A percentile compares a stretch with the other conserved stretches of the same genome.
phyloP scores from a whole-genome alignment of 306 rosid genomes.

The Medicago ruthenica region DNA sequence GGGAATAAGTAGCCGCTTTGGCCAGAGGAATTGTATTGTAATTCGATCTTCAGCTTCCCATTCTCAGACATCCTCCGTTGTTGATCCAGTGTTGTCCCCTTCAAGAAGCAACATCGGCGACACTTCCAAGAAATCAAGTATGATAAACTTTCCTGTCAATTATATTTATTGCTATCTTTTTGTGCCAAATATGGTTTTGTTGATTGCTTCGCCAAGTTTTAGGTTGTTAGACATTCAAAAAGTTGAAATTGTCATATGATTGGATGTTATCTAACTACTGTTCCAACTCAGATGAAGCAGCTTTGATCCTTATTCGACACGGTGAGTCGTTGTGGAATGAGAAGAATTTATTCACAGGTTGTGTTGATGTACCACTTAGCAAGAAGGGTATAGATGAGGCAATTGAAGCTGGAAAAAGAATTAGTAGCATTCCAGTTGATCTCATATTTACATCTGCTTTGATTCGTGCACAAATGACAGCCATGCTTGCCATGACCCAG shows the following conservation, averaged over 20 bases:
- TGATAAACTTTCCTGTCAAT: slow-evolving; percentile 34
- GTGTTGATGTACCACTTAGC: slow-evolving; percentile 97
- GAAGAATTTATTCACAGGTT: slow-evolving; percentile 95
- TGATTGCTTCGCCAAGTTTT: slow-evolving; percentile 23
- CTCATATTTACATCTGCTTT: slow-evolving; percentile 91
- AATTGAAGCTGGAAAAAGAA: slow-evolving; percentile 98
- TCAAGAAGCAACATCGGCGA: slow-evolving; percentile 58
- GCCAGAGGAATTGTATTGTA: slow-evolving; percentile 44
- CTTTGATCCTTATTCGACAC: slow-evolving; percentile 90
- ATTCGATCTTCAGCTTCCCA: slow-evolving; percentile 72
- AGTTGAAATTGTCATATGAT: slow-evolving; percentile 19
- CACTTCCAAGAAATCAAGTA: slow-evolving; percentile 83
- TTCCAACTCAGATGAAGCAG: slow-evolving; percentile 76
- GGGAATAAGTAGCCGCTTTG: slow-evolving; percentile 45
- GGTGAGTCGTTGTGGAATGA: slow-evolving; percentile 98
- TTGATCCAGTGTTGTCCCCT: slow-evolving; percentile 69
- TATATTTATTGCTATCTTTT: slow-evolving; percentile 2
- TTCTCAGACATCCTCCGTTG: slow-evolving; percentile 74
- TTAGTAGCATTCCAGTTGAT: slow-evolving; percentile 94
- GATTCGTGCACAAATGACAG: slow-evolving; percentile 99
- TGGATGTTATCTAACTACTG: slow-evolving; percentile 35
- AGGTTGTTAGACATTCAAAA: slow-evolving; percentile 9
- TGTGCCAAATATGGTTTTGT: neutral
- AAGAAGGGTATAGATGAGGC: slow-evolving; percentile 97
- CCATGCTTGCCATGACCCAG: slow-evolving; percentile 99